Evolutionary conservation across 257 asterid species (phyloP).

Genomic region (Lithospermum erythrorhizon): DNA sequence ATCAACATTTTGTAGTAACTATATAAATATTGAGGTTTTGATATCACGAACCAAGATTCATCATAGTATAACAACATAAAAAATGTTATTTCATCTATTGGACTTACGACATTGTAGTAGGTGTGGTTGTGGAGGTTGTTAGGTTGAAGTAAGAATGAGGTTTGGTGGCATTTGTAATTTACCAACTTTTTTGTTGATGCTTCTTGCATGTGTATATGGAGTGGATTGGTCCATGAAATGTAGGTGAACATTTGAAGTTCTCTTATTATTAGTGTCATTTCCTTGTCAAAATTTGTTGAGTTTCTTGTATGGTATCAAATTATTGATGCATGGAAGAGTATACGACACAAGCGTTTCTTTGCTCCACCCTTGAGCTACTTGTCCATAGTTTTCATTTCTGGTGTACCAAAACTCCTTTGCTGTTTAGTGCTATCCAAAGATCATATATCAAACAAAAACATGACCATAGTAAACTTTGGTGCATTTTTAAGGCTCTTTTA

Average conservation of each 20-base stretch:
- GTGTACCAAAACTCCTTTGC: background rate
- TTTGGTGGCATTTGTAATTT: background rate
- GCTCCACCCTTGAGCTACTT: background rate
- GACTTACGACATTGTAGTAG: background rate
- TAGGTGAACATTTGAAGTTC: background rate
- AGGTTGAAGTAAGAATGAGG: background rate
- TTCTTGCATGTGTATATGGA: background rate
- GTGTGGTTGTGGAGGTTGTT: background rate
- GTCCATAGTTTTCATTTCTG: background rate
- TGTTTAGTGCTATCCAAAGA: background rate
- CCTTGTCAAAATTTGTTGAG: background rate
- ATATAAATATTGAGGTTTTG: background rate
- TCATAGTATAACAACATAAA: too few relatives aligned
- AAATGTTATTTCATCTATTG: background rate
- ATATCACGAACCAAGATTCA: too few relatives aligned
- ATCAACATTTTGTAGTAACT: background rate
- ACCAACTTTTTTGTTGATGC: slow-evolving; percentile 1
- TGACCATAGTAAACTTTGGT: too few relatives aligned
- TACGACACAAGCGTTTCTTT: too few relatives aligned
- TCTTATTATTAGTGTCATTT: too few relatives aligned
- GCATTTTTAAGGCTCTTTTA: too few relatives aligned
- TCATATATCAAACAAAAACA: background rate
- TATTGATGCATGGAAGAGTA: background rate
- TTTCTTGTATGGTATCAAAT: background rate
- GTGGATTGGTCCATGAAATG: background rate